Conservation (phyloP, 2,329 filamentous ascomycete species). For the Aureobasidium sp. region DNA sequence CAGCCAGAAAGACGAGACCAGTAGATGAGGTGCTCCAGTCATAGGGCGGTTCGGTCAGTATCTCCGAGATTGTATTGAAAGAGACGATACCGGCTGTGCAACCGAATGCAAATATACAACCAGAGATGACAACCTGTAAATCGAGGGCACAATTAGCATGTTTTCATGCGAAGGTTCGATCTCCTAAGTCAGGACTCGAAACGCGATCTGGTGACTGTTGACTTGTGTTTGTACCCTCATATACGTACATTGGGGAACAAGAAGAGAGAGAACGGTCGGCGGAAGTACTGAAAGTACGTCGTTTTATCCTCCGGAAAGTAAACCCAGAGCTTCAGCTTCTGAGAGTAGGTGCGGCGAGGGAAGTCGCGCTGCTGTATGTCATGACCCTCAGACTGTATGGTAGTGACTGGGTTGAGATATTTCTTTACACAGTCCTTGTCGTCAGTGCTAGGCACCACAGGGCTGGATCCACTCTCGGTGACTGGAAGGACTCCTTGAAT, state of each 20-base stretch:
- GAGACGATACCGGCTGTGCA: conserved; percentile 36
- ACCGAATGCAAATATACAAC: conserved; percentile 37
- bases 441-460: neutral
- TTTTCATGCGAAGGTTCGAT: too few relatives aligned
- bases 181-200: too few relatives aligned
- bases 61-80: conserved; percentile 35
- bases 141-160: too few relatives aligned
- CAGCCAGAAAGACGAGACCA: conserved; percentile 22
- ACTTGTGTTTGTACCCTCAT: too few relatives aligned
- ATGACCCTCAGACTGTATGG: neutral
- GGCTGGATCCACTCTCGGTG: neutral
- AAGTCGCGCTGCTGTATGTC: conserved; percentile 13
- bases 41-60: conserved; percentile 32
- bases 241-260: conserved; percentile 30
- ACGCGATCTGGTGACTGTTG: too few relatives aligned
- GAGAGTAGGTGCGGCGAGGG: conserved; percentile 18
- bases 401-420: neutral
- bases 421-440: neutral
- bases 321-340: conserved; percentile 22
- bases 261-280: conserved; percentile 35
- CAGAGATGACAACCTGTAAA: conserved; percentile 28
- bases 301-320: conserved; percentile 32
- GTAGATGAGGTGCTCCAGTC: conserved; percentile 31
- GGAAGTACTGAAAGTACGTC: conserved; percentile 35
- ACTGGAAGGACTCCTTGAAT: neutral